Evolutionary conservation across 192 early-diverging fungal genomes (phyloP), one percentile per base, ranked within the genome.

Genomic region (Chytriomyces confervae): DNA sequence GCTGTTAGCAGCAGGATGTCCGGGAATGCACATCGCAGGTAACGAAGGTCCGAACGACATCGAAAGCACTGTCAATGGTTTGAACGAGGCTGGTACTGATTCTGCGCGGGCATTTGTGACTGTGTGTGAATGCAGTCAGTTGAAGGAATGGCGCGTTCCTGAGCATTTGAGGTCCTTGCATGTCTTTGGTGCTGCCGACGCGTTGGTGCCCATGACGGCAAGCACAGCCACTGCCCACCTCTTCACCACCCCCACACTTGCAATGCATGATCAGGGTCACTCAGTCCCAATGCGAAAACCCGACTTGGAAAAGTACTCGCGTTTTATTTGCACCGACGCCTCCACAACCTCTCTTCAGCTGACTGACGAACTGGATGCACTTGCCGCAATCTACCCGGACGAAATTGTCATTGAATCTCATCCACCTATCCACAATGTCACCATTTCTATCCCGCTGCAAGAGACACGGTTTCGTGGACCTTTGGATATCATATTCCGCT

Each of bases 361-460:
- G 47, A 6, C 6, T 13, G 78, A 79, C 5, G 78, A 79, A 48
- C 9, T 73, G 7, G 78, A 73, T 10, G 74, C 78, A 7, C 27
- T 79, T 8, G 13, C 2, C 6, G 78, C 78, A 2, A 79, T 79
- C 13, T 79, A 79, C 45, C 62, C 71, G 6, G 72, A 79, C 6
- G 78, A 79, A 66, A 11, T 66, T 6, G 18, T 46, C 11, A 16
- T 76, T 9, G 7, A 8, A 24, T 76, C 74, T 23, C 27, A 20
- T 10, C 65, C 62, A 6, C 65, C 65, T 1, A 44, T 62, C 43
- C 36, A 64, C 29, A 6, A 57, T 9, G 46, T 65, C 24, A 6
- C 2, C 7, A 47, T 79, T 44, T 66, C 66, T 10, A 51, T 71
- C 43, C 69, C 77, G 5, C 13, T 73, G 6, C 44, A 60, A 20